These are phyloP conservation scores for Verticillium isaacii DNA, from an alignment of 2,329 filamentous ascomycete genomes.

Conservation along the genomic window DNA sequence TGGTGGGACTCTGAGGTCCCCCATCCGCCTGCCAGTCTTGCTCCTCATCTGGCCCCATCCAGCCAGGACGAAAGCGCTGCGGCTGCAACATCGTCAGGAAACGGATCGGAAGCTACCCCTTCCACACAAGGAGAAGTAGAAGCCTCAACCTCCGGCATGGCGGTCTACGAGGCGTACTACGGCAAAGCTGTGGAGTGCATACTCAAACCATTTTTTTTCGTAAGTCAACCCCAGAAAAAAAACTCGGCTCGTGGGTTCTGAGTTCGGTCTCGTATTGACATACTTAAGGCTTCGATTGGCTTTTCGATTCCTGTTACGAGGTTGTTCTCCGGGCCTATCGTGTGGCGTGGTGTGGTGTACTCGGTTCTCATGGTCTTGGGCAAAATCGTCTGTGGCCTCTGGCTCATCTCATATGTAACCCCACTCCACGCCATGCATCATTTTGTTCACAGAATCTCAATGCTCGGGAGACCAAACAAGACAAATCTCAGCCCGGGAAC, in stretches of 20 bases:
- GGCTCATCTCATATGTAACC: conserved; percentile 40
- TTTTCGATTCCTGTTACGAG: conserved; percentile 72
- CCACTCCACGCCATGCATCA: conserved; percentile 7
- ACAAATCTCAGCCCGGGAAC: conserved; percentile 5
- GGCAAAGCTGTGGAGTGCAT: conserved; percentile 38
- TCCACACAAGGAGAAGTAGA: neutral
- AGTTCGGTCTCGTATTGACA: conserved; percentile 1
- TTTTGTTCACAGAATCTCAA: neutral
- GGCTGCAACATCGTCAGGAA: no score
- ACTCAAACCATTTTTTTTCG: conserved; percentile 71
- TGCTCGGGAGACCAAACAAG: neutral
- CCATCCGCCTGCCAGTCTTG: conserved; percentile 9
- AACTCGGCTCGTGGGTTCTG: no score
- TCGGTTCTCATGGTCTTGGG: conserved; percentile 62
- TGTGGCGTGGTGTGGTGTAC: conserved; percentile 74
- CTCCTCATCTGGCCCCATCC: neutral
- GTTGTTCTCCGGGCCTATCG: conserved; percentile 58
- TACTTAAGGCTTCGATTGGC: conserved; percentile 53
- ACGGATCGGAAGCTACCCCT: neutral
- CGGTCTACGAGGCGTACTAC: conserved; percentile 36
- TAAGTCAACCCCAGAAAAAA: conserved; percentile 23
- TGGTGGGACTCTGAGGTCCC: conserved; percentile 50
- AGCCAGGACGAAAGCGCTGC: neutral
- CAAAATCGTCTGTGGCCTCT: conserved; percentile 57
- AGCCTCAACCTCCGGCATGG: conserved; percentile 4